A percentile compares a stretch with the other conserved stretches of the same genome.
Conservation (phyloP, 768 basidiomycete species). For the Pisolithus tinctorius region DNA sequence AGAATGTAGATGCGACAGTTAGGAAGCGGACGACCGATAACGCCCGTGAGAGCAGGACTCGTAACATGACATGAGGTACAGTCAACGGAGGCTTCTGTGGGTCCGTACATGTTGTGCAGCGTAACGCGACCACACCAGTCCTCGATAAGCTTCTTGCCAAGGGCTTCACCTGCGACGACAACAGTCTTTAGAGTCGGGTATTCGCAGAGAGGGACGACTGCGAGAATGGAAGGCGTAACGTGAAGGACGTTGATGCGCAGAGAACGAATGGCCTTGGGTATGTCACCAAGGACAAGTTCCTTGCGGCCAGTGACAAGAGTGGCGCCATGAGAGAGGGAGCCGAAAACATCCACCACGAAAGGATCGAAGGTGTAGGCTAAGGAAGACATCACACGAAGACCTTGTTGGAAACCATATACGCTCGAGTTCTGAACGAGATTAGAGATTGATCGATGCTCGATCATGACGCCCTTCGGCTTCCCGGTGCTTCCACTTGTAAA, state of each 20-base stretch:
- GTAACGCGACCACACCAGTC: slow-evolving; percentile 20
- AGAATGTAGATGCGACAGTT: slow-evolving; percentile 18
- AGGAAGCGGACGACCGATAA: slow-evolving; percentile 27
- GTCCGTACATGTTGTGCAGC: slow-evolving; percentile 29
- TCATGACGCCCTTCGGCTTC: slow-evolving; percentile 17
- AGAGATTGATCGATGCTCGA: slow-evolving; percentile 11
- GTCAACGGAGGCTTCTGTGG: slow-evolving; percentile 26
- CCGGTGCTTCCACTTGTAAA: slow-evolving; percentile 18
- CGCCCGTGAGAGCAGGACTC: slow-evolving; percentile 10
- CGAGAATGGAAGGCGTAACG: slow-evolving; percentile 26
- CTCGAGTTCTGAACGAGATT: slow-evolving; percentile 11
- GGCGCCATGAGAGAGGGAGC: slow-evolving; percentile 14
- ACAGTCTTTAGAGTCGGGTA: slow-evolving; percentile 23
- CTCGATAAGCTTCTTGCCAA: slow-evolving; percentile 13
- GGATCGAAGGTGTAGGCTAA: slow-evolving; percentile 25
- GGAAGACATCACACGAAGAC: slow-evolving; percentile 21
- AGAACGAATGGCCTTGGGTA: slow-evolving; percentile 19
- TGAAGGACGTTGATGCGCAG: slow-evolving; percentile 22
- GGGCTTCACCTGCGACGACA: slow-evolving; percentile 19
- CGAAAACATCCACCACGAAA: slow-evolving; percentile 15
- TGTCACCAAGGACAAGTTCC: slow-evolving; percentile 25
- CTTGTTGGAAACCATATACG: slow-evolving; percentile 15
- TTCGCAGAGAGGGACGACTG: slow-evolving; percentile 19
- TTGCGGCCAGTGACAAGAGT: slow-evolving; percentile 11
- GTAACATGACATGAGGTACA: slow-evolving; percentile 21